Percentiles rank a stretch among this genome's conserved stretches.
These are phyloP conservation scores for Calamus simplicifolius DNA, from an alignment of 176 grass and related monocot species.

Conservation along the genomic window DNA sequence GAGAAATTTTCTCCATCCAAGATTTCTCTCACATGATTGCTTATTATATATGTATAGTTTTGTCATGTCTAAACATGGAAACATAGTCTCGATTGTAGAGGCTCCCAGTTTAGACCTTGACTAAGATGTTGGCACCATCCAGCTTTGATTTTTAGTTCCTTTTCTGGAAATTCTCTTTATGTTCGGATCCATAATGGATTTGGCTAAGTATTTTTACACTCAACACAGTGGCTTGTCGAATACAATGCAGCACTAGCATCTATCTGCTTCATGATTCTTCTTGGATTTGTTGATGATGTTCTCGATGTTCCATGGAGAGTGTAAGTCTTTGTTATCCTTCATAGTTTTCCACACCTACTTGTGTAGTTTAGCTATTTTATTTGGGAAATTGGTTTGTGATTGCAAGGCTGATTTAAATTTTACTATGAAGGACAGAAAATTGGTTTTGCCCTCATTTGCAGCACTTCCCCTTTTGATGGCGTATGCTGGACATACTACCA, in stretches of 20 bases:
- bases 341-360: neutral
- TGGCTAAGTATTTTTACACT: slow-evolving; percentile 3
- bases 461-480: slow-evolving; percentile 93
- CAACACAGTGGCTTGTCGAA: slow-evolving; percentile 96
- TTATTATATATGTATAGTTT: no score
- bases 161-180: neutral
- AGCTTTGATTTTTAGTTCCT: neutral
- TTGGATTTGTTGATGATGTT: slow-evolving; percentile 99
- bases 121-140: no score
- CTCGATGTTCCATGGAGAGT: slow-evolving; percentile 98
- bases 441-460: slow-evolving; percentile 71
- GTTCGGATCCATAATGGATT: slow-evolving; percentile 6
- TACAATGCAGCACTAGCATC: slow-evolving; percentile 94
- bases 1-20: no score
- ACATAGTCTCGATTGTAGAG: no score
- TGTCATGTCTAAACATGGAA: no score
- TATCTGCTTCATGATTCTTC: slow-evolving; percentile 98
- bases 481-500: slow-evolving; percentile 94
- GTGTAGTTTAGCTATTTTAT: slow-evolving; percentile 2
- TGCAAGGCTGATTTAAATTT: no score
- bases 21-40: no score
- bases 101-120: no score
- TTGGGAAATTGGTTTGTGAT: neutral
- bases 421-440: slow-evolving; percentile 44
- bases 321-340: slow-evolving; percentile 48